phyloP scores from a whole-genome alignment of 257 asterid species.

The Rauvolfia tetraphylla region DNA sequence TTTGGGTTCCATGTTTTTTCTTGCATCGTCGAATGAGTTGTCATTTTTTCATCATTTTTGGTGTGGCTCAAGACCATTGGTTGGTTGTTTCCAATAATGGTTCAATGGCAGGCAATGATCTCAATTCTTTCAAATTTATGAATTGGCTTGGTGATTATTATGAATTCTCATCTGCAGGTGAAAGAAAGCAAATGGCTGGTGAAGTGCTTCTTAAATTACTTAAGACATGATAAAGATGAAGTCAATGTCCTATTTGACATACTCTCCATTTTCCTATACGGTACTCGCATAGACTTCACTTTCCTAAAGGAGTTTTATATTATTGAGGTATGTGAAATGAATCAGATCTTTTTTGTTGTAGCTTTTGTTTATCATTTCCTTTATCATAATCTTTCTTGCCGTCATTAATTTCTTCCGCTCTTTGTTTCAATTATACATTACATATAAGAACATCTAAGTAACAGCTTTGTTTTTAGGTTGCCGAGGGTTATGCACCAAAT shows the following conservation, averaged over 20 bases:
- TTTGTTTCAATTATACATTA: conserved; percentile 8
- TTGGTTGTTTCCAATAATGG: not conserved
- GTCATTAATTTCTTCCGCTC: conserved; percentile 6
- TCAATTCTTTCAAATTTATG: not conserved
- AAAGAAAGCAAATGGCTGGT: conserved; percentile 99
- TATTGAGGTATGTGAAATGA: conserved; percentile 62
- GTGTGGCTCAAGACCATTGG: not conserved
- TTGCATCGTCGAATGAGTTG: not conserved
- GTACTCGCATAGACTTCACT: conserved; percentile 93
- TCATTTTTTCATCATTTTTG: not conserved
- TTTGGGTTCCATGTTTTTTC: not conserved
- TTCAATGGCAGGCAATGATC: not conserved
- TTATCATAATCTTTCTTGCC: not conserved
- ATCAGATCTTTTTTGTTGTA: conserved; percentile 1
- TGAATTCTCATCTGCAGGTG: conserved; percentile 55
- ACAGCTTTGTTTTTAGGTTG: conserved; percentile 52
- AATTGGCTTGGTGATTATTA: conserved; percentile 17
- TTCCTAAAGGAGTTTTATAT: conserved; percentile 97
- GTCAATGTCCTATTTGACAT: conserved; percentile 86
- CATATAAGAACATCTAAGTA: conserved; percentile 13
- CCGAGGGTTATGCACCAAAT: conserved; percentile 90
- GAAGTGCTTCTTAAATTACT: conserved; percentile 91
- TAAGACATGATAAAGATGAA: conserved; percentile 84
- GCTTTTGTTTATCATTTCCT: not conserved
- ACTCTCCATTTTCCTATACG: conserved; percentile 81